phyloP scores from a whole-genome alignment of 805 yeast genomes.

The Dipodascus albidus region DNA sequence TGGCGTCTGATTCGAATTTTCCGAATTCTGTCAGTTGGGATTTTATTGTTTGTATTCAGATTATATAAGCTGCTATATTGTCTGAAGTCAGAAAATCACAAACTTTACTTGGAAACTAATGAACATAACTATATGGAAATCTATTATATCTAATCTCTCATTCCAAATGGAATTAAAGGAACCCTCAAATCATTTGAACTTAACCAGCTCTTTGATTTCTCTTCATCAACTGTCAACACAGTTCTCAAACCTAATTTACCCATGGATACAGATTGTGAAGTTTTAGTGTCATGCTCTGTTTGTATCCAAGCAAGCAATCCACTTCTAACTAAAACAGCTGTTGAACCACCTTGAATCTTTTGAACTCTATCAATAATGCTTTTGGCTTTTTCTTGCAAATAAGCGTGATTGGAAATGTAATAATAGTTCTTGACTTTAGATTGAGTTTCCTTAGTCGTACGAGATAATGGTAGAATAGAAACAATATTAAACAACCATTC shows the following conservation, averaged over 20 bases:
- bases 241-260: slow-evolving; percentile 1
- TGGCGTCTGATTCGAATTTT: no score
- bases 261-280: not conserved
- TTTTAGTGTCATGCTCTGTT: not conserved
- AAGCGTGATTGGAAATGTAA: not conserved
- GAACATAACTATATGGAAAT: no score
- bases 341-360: slow-evolving; percentile 13
- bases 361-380: slow-evolving; percentile 12
- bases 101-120: no score
- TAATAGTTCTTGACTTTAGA: not conserved
- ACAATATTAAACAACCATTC: slow-evolving; percentile 54
- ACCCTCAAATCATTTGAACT: slow-evolving; percentile 1
- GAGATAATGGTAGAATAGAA: not conserved
- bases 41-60: no score
- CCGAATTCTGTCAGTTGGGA: no score
- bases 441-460: not conserved
- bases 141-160: not conserved
- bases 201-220: slow-evolving; percentile 6
- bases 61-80: no score
- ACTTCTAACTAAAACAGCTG: slow-evolving; percentile 11
- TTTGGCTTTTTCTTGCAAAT: not conserved
- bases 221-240: slow-evolving; percentile 5
- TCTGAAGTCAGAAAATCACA: no score
- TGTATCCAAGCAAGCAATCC: slow-evolving; percentile 13
- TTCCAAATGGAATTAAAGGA: not conserved